Evolutionary conservation across 116 monocot genomes (phyloP), one percentile per base, ranked within the genome.

Genomic region (Iris pallida): DNA sequence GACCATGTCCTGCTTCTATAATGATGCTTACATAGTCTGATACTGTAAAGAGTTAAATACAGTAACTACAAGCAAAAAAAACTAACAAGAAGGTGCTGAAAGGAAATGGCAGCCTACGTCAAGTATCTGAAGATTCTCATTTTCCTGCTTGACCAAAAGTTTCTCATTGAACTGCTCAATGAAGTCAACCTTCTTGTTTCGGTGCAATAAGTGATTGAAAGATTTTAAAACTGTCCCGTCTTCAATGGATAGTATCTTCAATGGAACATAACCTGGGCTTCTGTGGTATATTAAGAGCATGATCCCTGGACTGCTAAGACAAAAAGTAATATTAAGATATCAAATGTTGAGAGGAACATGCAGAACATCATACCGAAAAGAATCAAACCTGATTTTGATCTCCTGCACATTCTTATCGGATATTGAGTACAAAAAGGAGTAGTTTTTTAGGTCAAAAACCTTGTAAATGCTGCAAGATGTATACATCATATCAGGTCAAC

Each of bases 391-490:
- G 75, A 93, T 89, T 71, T 89, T 93, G 52, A 89, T 86, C 76
- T 89, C 93, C 73, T 89, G 86, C 15, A 89, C 80, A 76, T 89
- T 80, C 69, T 89, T 86, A 57, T 89, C 89, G 0, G 82, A 89
- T 70, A 89, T 89, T 2, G 84, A 89, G 70, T 93, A 93, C 75
- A 93, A 74, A 53, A 86, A 82, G 54, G 75, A 71, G 75, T 89
- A 89, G 71, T 93, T 93, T 71, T 89, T 89, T 20, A 93, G 78
- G 53, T 93, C 93, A 76, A 89, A 93, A 46, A 89, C 84, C 80
- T 93, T 93, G 84, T 93, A 93, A 17, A 89, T 82, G 16, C 93
- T 88, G 83, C 49, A 63, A 70, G 13, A 40, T 12, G 20, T 1
- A 57, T 0, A 55, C 45, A 42, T 63, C 47, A 55, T 64, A 9